A percentile compares a stretch with the other conserved stretches of the same genome.
phyloP scores from a whole-genome alignment of 2,329 filamentous ascomycete genomes.

The Bretziella fagacearum region DNA sequence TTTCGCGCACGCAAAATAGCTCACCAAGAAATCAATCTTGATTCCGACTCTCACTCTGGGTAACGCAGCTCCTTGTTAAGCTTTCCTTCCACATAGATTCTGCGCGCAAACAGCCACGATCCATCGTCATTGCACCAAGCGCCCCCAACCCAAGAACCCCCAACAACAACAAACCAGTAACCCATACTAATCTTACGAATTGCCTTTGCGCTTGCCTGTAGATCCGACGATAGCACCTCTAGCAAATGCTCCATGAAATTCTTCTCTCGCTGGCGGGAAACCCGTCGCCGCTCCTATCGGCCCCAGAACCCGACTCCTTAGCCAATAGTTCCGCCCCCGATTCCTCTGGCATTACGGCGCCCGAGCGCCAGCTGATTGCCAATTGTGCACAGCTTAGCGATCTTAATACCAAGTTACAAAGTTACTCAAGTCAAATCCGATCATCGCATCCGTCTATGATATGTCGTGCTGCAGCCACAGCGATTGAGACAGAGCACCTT shows the following conservation, averaged over 20 bases:
- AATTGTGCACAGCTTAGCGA: constrained; percentile 62
- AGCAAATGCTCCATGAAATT: constrained; percentile 87
- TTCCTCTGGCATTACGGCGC: constrained; percentile 45
- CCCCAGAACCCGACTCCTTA: constrained; percentile 17
- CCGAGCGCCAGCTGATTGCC: constrained; percentile 66
- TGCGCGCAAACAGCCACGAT: too few species aligned
- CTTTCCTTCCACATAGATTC: too few species aligned
- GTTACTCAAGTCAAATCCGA: constrained; percentile 39
- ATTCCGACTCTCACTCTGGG: constrained; percentile 7
- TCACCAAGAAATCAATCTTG: constrained; percentile 7
- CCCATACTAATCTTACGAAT: background rate
- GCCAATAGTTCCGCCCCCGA: constrained; percentile 28
- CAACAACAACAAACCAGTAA: background rate
- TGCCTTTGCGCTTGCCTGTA: background rate
- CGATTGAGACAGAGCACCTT: constrained; percentile 59
- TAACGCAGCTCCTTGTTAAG: constrained; percentile 1
- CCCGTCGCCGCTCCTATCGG: constrained; percentile 63
- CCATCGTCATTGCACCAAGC: background rate
- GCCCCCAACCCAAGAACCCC: background rate
- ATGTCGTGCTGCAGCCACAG: constrained; percentile 71
- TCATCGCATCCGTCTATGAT: constrained; percentile 32
- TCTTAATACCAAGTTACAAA: constrained; percentile 57
- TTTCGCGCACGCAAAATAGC: constrained; percentile 9
- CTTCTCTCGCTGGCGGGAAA: constrained; percentile 90
- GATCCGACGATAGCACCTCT: background rate